Evolutionary conservation across 352 stramenopile species (phyloP).

Genomic region (Thalassiosira exigua): DNA sequence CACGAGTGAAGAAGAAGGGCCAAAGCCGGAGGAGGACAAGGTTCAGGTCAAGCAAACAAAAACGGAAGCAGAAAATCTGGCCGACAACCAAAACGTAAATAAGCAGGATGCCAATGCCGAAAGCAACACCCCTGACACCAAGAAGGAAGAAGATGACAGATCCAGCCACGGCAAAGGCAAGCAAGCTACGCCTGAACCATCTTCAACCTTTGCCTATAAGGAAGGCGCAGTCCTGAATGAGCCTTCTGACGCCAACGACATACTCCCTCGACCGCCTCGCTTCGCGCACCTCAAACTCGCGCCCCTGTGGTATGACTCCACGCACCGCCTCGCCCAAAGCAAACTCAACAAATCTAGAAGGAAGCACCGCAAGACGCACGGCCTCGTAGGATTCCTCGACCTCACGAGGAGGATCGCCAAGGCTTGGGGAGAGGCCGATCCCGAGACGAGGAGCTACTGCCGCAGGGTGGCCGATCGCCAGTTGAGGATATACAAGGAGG

Average conservation of each 20-base stretch:
- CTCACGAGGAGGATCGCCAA: conserved; percentile 68
- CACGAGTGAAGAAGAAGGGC: not conserved
- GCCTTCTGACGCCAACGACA: conserved; percentile 47
- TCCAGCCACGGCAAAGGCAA: too few relatives aligned
- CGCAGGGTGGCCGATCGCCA: conserved; percentile 44
- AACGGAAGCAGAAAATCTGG: too few relatives aligned
- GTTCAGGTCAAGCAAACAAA: too few relatives aligned
- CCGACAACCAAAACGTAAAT: not conserved
- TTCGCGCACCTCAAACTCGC: conserved; percentile 47
- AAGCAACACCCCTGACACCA: not conserved
- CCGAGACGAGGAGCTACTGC: conserved; percentile 57
- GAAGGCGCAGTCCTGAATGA: conserved; percentile 23
- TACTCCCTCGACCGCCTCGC: conserved; percentile 44
- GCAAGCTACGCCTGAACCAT: too few relatives aligned
- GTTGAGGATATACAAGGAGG: conserved; percentile 52
- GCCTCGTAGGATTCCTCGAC: conserved; percentile 78
- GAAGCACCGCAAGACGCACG: conserved; percentile 78
- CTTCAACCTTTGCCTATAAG: not conserved
- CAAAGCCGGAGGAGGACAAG: not conserved
- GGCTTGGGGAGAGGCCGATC: conserved; percentile 61
- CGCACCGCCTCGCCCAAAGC: conserved; percentile 37
- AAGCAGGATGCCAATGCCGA: not conserved
- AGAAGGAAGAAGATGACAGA: not conserved
- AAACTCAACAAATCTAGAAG: conserved; percentile 51
- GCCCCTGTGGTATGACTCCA: conserved; percentile 56